phyloP scores from a whole-genome alignment of 805 yeast genomes.

The Naumovozyma baii region DNA sequence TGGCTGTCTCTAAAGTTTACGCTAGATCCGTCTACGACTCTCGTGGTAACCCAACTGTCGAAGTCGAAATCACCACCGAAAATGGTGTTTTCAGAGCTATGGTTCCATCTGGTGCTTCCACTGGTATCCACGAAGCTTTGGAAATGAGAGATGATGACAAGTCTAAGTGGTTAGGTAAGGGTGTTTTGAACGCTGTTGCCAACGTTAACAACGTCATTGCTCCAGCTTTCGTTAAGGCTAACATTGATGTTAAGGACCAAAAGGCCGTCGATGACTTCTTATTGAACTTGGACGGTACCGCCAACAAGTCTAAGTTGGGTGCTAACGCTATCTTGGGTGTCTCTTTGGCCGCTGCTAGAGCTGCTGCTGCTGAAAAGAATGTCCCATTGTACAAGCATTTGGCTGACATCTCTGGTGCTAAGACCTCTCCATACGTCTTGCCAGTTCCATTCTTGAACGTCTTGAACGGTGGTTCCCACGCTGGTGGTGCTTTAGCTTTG shows the following conservation, averaged over 20 bases:
- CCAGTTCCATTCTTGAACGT: constrained; percentile 99
- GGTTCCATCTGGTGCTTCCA: constrained; percentile 99
- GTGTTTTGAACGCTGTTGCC: constrained; percentile 93
- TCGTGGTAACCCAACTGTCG: constrained; percentile 99
- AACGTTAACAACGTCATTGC: constrained; percentile 93
- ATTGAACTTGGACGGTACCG: constrained; percentile 84
- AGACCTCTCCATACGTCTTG: constrained; percentile 76
- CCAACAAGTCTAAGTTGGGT: constrained; percentile 94
- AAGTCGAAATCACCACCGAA: constrained; percentile 90
- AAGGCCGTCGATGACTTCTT: constrained; percentile 78
- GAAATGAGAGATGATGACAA: constrained; percentile 98
- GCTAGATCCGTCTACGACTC: constrained; percentile 99
- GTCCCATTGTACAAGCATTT: constrained; percentile 91
- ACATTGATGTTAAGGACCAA: constrained; percentile 82
- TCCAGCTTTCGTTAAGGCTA: constrained; percentile 78
- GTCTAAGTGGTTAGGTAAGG: constrained; percentile 97
- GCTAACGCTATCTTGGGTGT: constrained; percentile 99
- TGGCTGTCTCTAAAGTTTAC: constrained; percentile 81
- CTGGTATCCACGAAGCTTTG: constrained; percentile 97
- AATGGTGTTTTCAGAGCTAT: constrained; percentile 93
- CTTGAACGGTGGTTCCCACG: constrained; percentile 98
- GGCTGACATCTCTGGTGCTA: constrained; percentile 61
- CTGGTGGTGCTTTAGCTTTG: constrained; percentile 98
- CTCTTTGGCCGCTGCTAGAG: constrained; percentile 92
- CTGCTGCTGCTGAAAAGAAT: constrained; percentile 93